Base-by-base conservation (phyloP, 805 yeast genomes). In the Wickerhamomyces chambardii region DNA sequence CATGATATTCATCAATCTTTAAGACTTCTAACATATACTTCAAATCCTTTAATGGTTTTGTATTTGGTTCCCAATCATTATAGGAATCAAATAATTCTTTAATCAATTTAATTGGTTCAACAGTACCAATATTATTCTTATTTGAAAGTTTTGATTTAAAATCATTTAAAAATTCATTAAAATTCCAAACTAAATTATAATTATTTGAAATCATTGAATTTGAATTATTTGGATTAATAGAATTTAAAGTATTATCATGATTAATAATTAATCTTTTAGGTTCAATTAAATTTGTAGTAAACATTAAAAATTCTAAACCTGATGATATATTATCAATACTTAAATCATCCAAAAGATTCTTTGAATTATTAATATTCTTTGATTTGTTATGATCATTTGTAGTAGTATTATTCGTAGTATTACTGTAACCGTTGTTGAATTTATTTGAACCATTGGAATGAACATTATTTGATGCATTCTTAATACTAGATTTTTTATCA, bases 181-280 rank as follows among this genome's bases (percentile, higher is more conserved):
- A 45, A 15, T 59, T 59, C 70, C 70, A 64, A 2, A 64, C 63
- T 30, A 64, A 38, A 36, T 64, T 63, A 36, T 59, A 64, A 34
- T 56, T 62, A 34, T 61, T 61, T 14, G 50, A 53, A 2, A 21
- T 51, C 41, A 38, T 47, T 48, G 25, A 41, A 46, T 43, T 21
- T 10, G 10, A 16, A 56, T 56, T 37, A 22, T 44, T 43, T 30
- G 45, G 46, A 25, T 39, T 31, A 7, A 46, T 28, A 2, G 53
- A 19, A 6, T 14, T 17, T 15, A 55, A 33, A 17, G 42, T 46
- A 28, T 45, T 48, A 12, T 37, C 39, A n/a, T 39, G 41, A 11
- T 50, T 34, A 6, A 49, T 52, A 11, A 47, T 42, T 29, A 45
- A 42, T 2, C 61, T 55, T 18, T 43, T 37, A n/a, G 35, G 47